These are phyloP conservation scores for Gloeophyllum trabeum DNA, from an alignment of 768 basidiomycete genomes.

Conservation along the genomic window DNA sequence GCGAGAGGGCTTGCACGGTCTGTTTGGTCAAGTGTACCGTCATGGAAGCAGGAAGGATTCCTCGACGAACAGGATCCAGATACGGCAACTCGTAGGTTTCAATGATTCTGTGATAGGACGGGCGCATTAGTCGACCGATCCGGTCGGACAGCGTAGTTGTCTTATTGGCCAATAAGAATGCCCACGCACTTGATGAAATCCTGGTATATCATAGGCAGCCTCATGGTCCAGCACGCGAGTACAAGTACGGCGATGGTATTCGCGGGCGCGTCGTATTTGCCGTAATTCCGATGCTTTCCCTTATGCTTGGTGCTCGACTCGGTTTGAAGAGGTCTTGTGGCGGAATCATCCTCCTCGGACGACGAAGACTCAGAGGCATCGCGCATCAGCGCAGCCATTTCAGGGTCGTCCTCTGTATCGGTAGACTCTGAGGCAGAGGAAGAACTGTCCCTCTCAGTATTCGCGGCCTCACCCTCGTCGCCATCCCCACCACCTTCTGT, in stretches of 20 bases:
- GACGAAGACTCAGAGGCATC: conserved; percentile 12
- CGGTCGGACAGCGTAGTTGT: background rate
- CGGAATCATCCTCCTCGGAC: conserved; percentile 25
- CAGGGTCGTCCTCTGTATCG: conserved; percentile 12
- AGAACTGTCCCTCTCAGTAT: conserved; percentile 1
- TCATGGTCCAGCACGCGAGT: conserved; percentile 69
- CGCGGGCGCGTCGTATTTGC: conserved; percentile 25
- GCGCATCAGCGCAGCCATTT: conserved; percentile 5
- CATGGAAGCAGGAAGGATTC: conserved; percentile 47
- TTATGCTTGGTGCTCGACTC: background rate
- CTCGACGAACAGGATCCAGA: conserved; percentile 47
- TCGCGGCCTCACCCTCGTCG: conserved; percentile 2
- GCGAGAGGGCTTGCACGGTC: conserved; percentile 53
- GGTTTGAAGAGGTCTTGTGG: conserved; percentile 17
- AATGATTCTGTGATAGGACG: conserved; percentile 38
- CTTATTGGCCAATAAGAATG: background rate
- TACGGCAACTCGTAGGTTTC: conserved; percentile 74
- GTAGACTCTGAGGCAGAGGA: conserved; percentile 10
- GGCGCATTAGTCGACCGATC: too few species aligned
- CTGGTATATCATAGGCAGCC: conserved; percentile 63
- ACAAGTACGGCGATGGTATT: conserved; percentile 59
- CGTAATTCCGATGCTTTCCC: background rate
- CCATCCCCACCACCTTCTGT: conserved; percentile 2
- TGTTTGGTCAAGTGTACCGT: conserved; percentile 64
- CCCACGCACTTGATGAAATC: conserved; percentile 60